A percentile compares a stretch with the other conserved stretches of the same genome.
Conservation (phyloP, 352 stramenopile species). For the Pythium aphanidermatum region DNA sequence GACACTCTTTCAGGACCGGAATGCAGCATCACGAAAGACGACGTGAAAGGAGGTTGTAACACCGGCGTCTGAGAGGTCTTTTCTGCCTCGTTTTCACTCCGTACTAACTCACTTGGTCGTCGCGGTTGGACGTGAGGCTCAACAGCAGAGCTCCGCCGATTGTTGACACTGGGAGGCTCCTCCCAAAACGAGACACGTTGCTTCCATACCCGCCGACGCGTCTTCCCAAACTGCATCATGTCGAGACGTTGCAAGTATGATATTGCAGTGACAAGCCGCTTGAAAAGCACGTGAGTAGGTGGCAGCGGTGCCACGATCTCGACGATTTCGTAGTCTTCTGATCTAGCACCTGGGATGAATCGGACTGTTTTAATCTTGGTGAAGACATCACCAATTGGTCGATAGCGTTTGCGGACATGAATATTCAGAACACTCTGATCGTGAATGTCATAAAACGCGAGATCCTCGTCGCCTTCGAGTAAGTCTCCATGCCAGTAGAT, state of each 20-base stretch:
- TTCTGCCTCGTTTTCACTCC: no score
- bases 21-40: slow-evolving; percentile 36
- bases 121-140: no score
- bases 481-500: slow-evolving; percentile 49
- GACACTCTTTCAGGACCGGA: slow-evolving; percentile 30
- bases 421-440: slow-evolving; percentile 47
- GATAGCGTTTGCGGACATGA: slow-evolving; percentile 35
- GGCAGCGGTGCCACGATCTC: slow-evolving; percentile 55
- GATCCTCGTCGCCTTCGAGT: slow-evolving; percentile 57
- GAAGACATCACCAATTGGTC: slow-evolving; percentile 59
- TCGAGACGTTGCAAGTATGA: slow-evolving; percentile 54
- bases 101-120: no score
- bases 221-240: slow-evolving; percentile 36
- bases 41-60: not conserved
- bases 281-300: slow-evolving; percentile 44
- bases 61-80: not conserved
- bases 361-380: slow-evolving; percentile 51
- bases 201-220: slow-evolving; percentile 41
- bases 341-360: slow-evolving; percentile 17
- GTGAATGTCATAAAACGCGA: slow-evolving; percentile 47
- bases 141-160: not conserved
- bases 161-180: slow-evolving; percentile 1
- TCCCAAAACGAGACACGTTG: slow-evolving; percentile 40
- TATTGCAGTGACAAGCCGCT: slow-evolving; percentile 47
- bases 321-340: slow-evolving; percentile 52